Evolutionary conservation across 1,284 basidiomycete species (phyloP), one percentile per base, ranked within the genome.

Genomic region (Trichosporon ovoides): DNA sequence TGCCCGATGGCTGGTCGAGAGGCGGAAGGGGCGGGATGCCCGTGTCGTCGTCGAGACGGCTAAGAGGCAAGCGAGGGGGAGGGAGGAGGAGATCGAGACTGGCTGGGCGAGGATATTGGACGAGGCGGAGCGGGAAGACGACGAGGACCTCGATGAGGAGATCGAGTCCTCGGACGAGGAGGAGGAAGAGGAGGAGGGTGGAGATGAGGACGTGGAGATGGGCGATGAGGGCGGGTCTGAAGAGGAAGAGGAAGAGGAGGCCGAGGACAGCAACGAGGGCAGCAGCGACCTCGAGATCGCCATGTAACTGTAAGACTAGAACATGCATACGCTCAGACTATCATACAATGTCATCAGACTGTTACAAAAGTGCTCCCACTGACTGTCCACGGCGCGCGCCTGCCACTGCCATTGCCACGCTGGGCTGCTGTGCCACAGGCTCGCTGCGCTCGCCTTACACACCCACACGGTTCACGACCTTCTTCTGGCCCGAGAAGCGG

Each of bases 401-500:
- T n/a, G n/a, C n/a, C n/a, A n/a, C n/a, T n/a, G n/a, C n/a, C n/a
- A n/a, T n/a, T n/a, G n/a, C n/a, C n/a, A n/a, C n/a, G n/a, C n/a
- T n/a, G n/a, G n/a, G n/a, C n/a, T 43, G 9, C 28, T 4, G 9
- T n/a, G 5, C 9, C 5, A 31, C 28, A 4, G 28, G 35, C 35
- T 37, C 40, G 40, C 40, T 43, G 19, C 40, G 40, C 40, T 43
- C 40, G 18, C 18, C 19, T 55, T 69, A 75, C 3, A 76, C 73
- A 24, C 73, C 74, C 10, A 64, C 68, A 37, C 75, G 62, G 57
- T 70, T 65, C 11, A 78, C 73, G 24, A 73, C 72, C 68, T 76
- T 77, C 65, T 75, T 76, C 82, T 89, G 88, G 10, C 84, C 85
- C 18, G 89, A 87, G 77, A 96, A 98, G 62, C 92, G 81, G 50